phyloP scores from a whole-genome alignment of 2,329 filamentous ascomycete genomes.

The Cordyceps sp. region DNA sequence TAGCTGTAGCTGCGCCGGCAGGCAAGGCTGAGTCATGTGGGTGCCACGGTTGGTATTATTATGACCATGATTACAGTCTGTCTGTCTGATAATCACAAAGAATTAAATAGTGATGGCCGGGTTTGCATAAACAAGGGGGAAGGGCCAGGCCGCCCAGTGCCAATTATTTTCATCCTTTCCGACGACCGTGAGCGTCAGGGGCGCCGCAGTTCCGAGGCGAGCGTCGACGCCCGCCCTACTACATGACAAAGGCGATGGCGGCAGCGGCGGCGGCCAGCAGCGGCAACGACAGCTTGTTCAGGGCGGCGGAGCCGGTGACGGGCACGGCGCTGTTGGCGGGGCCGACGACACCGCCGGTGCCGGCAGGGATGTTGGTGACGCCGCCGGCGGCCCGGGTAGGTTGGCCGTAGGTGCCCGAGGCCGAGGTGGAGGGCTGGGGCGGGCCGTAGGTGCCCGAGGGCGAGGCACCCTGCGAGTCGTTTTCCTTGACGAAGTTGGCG shows the following conservation, averaged over 20 bases:
- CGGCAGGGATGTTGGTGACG: background rate
- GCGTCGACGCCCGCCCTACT: background rate
- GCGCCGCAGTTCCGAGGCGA: too few species aligned
- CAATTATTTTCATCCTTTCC: background rate
- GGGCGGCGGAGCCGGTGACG: background rate
- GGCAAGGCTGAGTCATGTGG: too few species aligned
- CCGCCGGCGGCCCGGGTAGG: background rate
- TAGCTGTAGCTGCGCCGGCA: too few species aligned
- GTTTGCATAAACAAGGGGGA: too few species aligned
- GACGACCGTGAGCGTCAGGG: too few species aligned
- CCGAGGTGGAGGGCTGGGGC: background rate
- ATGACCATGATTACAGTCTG: too few species aligned
- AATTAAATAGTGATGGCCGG: too few species aligned
- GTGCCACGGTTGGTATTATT: too few species aligned
- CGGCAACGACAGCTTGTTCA: background rate
- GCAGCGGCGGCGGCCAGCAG: background rate
- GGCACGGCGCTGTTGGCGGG: background rate
- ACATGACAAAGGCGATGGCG: background rate
- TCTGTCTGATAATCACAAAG: too few species aligned
- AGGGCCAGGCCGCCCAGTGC: too few species aligned
- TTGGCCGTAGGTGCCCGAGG: background rate
- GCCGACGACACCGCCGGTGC: background rate
- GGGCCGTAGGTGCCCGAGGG: too few species aligned
- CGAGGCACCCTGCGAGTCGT: background rate
- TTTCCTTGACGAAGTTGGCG: conserved; percentile 35